Base-by-base conservation (phyloP, 2,329 filamentous ascomycete genomes). In the Pseudocercospora cruenta region DNA sequence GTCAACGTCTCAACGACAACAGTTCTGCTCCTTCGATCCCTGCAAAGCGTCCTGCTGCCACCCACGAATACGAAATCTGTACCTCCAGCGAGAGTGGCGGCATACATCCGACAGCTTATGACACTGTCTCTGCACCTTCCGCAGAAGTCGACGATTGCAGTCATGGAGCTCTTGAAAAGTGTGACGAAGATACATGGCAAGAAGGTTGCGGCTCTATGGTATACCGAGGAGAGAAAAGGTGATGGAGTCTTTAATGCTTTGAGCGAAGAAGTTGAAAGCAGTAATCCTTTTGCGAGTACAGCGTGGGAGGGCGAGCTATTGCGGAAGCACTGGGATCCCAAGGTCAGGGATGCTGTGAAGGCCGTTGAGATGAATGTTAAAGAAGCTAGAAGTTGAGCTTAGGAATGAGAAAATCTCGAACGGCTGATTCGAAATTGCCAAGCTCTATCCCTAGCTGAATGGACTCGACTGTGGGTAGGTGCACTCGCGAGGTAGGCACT, bases 1-100 rank as follows among this genome's bases (percentile, higher is more conserved):
- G 88, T 99, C 81, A 98, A 99, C 81, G 89, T 97, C 63, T 91
- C 96, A 75, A 99, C 95, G 0, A 97, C 94, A 0, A 95, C 94
- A 1, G 93, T 97, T 19, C 89, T 99, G 26, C 88, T 99, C 61
- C 86, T 98, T 67, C 91, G 94, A 69, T 95, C 92, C 60, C 85
- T 99, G 5, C 91, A 92, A 5, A 90, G 91, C 1, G 87, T 94
- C 33, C 88, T 99, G 21, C 84, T 96, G 0, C 93, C 94, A 0
- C 82, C 88, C 55, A 88, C 90, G 80, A 87, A 91, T 78, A 84
- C 92, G 73, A 86, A 91, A 75, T 85, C 90, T 65, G 86, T 93
- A 2, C 93, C 95, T 0, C 93, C 94, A 0, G 80, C 94, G 21
- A 89, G 93, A 16, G 85, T 98, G n/a, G 94, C 93, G 12, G 92